Evolutionary conservation across 2,329 filamentous ascomycete species (phyloP).

Genomic region (Beauveria sp.): DNA sequence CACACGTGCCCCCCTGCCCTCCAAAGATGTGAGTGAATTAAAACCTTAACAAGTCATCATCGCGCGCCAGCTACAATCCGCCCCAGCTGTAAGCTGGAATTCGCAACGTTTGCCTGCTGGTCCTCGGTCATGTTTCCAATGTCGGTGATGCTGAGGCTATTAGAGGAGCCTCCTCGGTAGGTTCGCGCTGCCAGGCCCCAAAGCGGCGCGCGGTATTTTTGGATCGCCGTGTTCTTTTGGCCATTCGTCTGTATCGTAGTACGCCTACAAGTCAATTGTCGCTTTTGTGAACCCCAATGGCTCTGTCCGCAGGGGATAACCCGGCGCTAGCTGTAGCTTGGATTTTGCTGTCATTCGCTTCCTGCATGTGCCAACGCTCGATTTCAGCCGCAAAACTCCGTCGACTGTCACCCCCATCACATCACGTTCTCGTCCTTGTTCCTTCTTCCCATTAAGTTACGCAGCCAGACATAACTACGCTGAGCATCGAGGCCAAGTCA

Average conservation of each 20-base stretch:
- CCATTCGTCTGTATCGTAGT: background rate
- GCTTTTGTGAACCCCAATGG: background rate
- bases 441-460: too few species aligned
- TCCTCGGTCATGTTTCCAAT: background rate
- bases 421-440: too few species aligned
- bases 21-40: background rate
- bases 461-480: background rate
- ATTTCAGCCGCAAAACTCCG: too few species aligned
- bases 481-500: background rate
- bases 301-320: background rate
- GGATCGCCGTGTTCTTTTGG: background rate
- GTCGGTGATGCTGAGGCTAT: background rate
- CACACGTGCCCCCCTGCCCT: background rate
- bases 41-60: background rate
- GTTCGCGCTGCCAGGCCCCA: background rate
- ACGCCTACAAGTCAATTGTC: background rate
- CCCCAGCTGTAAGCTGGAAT: background rate
- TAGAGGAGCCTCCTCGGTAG: background rate
- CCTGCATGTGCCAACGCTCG: too few species aligned
- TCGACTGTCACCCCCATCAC: too few species aligned
- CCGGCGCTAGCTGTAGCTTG: background rate
- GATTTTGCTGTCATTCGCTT: too few species aligned
- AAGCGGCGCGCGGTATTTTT: background rate
- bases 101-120: background rate
- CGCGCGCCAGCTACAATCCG: background rate